Percentiles rank a stretch among this genome's conserved stretches.
Conservation (phyloP, 768 basidiomycete species). For the Trametes cingulata region DNA sequence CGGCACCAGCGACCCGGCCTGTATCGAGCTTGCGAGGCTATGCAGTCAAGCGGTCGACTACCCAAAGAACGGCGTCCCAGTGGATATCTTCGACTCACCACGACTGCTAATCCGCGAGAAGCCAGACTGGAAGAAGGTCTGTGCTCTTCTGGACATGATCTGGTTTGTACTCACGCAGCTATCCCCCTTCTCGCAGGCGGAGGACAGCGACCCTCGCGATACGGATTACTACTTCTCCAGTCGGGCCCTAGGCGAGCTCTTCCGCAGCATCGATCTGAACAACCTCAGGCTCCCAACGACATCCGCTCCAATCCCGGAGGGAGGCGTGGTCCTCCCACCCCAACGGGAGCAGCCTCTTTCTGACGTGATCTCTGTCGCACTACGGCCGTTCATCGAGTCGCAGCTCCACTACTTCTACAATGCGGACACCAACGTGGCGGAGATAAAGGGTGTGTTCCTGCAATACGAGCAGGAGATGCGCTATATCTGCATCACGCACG, state of each 20-base stretch:
- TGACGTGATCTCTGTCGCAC: slow-evolving; percentile 28
- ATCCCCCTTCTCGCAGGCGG: slow-evolving; percentile 13
- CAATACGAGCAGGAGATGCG: slow-evolving; percentile 64
- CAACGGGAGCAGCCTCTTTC: slow-evolving; percentile 18
- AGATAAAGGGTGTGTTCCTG: slow-evolving; percentile 44
- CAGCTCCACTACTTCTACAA: slow-evolving; percentile 26
- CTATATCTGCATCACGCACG: slow-evolving; percentile 71
- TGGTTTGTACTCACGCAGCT: neutral
- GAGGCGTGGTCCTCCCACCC: neutral
- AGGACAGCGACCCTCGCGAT: slow-evolving; percentile 43
- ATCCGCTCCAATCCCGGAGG: slow-evolving; percentile 11
- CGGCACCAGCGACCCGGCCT: slow-evolving; percentile 60
- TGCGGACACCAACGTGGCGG: slow-evolving; percentile 26
- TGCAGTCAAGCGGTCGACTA: slow-evolving; percentile 78
- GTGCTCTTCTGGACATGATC: neutral
- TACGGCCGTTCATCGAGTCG: slow-evolving; percentile 24
- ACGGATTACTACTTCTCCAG: slow-evolving; percentile 72
- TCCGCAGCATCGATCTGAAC: slow-evolving; percentile 56
- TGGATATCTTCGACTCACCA: slow-evolving; percentile 54
- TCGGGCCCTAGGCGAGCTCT: slow-evolving; percentile 72
- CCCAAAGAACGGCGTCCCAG: slow-evolving; percentile 72
- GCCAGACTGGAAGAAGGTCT: slow-evolving; percentile 72
- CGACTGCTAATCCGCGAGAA: slow-evolving; percentile 60
- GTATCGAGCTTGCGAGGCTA: slow-evolving; percentile 57
- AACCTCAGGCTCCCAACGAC: slow-evolving; percentile 31